Evolutionary conservation across 2,329 filamentous ascomycete species (phyloP).

Genomic region (Ceratocystis lukuohia): DNA sequence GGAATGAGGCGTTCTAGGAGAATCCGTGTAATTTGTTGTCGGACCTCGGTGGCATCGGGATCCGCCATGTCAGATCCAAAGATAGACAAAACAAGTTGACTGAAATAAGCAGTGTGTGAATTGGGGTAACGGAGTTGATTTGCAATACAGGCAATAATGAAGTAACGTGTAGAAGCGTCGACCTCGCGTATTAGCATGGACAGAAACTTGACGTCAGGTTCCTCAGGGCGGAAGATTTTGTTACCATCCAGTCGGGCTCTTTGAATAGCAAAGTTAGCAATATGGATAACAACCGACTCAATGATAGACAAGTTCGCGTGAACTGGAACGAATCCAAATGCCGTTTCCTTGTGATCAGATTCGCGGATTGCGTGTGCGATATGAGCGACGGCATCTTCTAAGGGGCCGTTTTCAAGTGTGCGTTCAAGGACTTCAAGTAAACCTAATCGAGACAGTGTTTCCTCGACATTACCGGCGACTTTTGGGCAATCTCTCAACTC

Average conservation of each 20-base stretch:
- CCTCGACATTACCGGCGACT: conserved; percentile 48
- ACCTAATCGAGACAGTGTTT: conserved; percentile 41
- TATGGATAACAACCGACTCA: conserved; percentile 70
- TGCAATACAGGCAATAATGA: conserved; percentile 67
- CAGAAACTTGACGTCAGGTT: conserved; percentile 53
- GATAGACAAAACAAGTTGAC: conserved; percentile 67
- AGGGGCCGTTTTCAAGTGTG: conserved; percentile 46
- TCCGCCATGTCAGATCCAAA: conserved; percentile 64
- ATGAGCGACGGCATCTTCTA: conserved; percentile 60
- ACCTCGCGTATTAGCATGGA: conserved; percentile 65
- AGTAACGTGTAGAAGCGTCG: conserved; percentile 66
- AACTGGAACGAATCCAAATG: conserved; percentile 53
- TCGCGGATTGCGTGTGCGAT: conserved; percentile 59
- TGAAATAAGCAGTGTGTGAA: conserved; percentile 85
- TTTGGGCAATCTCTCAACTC: conserved; percentile 57
- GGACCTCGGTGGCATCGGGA: conserved; percentile 66
- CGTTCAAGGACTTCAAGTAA: conserved; percentile 47
- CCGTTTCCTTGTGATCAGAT: conserved; percentile 40
- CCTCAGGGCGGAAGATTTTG: conserved; percentile 34
- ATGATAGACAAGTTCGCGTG: conserved; percentile 58
- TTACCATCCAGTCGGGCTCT: conserved; percentile 45
- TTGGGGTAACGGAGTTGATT: conserved; percentile 90
- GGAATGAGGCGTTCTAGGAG: conserved; percentile 78
- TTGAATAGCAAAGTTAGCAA: conserved; percentile 59
- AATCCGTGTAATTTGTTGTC: conserved; percentile 81